phyloP scores from a whole-genome alignment of 2,329 filamentous ascomycete genomes.

The Paraphoma chrysanthemicola region DNA sequence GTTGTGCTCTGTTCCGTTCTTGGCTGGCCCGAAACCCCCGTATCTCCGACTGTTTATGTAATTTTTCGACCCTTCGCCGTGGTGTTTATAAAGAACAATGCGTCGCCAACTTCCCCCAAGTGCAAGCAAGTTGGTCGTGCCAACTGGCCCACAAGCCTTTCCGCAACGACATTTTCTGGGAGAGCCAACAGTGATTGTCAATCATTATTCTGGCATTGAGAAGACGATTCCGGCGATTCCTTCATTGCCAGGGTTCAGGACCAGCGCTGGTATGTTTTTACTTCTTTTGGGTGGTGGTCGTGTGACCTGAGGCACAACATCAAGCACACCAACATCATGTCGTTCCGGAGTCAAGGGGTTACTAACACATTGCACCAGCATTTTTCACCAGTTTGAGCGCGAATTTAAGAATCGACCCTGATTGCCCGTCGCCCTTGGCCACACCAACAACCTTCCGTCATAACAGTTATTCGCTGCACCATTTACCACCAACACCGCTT shows the following conservation, averaged over 20 bases:
- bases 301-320: constrained; percentile 12
- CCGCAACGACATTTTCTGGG: constrained; percentile 38
- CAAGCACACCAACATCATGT: background rate
- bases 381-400: constrained; percentile 84
- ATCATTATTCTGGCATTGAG: constrained; percentile 43
- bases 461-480: constrained; percentile 57
- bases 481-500: constrained; percentile 58
- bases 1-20: constrained; percentile 10
- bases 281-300: constrained; percentile 23
- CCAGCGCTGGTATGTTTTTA: constrained; percentile 46
- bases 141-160: constrained; percentile 36
- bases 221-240: constrained; percentile 47
- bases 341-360: background rate
- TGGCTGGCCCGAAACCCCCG: constrained; percentile 20
- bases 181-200: constrained; percentile 37
- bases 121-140: constrained; percentile 38
- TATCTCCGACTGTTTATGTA: constrained; percentile 25
- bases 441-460: constrained; percentile 66
- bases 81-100: constrained; percentile 28
- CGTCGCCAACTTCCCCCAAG: constrained; percentile 42
- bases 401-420: constrained; percentile 73
- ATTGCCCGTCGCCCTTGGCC: constrained; percentile 66
- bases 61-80: constrained; percentile 11
- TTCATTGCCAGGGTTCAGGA: constrained; percentile 46
- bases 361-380: constrained; percentile 58